phyloP scores from a whole-genome alignment of 1,139 yeast genomes.

The Sugiyamaella xylanicola region DNA sequence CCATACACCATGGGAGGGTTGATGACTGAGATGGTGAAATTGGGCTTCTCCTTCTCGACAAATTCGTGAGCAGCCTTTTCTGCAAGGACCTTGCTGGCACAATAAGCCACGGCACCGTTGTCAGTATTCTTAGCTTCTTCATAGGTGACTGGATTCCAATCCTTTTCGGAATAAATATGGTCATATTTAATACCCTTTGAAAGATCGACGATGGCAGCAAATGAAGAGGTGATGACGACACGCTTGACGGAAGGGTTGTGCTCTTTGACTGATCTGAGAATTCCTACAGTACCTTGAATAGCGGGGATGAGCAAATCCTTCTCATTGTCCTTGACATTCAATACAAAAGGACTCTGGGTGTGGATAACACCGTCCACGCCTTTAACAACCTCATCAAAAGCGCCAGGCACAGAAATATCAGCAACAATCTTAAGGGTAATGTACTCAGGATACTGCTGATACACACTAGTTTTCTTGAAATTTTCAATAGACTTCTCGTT shows the following conservation, averaged over 20 bases:
- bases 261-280: slow-evolving; percentile 47
- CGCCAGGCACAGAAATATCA: slow-evolving; percentile 51
- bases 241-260: slow-evolving; percentile 52
- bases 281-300: slow-evolving; percentile 51
- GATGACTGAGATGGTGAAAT: slow-evolving; percentile 47
- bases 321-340: slow-evolving; percentile 47
- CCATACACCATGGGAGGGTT: slow-evolving; percentile 55
- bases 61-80: slow-evolving; percentile 51
- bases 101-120: slow-evolving; percentile 36
- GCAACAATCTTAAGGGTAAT: slow-evolving; percentile 52
- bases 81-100: slow-evolving; percentile 47
- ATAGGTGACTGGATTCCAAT: slow-evolving; percentile 50
- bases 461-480: not conserved
- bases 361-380: slow-evolving; percentile 58
- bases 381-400: slow-evolving; percentile 55
- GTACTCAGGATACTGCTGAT: slow-evolving; percentile 26
- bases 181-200: slow-evolving; percentile 39
- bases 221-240: slow-evolving; percentile 59
- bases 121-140: slow-evolving; percentile 38
- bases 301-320: slow-evolving; percentile 51
- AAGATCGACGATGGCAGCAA: slow-evolving; percentile 45
- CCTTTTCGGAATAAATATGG: slow-evolving; percentile 43
- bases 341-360: slow-evolving; percentile 58
- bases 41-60: slow-evolving; percentile 43
- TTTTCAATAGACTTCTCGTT: not conserved